These are phyloP conservation scores for Mycosphaerella sp. DNA, from an alignment of 2,329 filamentous ascomycete species.

Conservation along the genomic window DNA sequence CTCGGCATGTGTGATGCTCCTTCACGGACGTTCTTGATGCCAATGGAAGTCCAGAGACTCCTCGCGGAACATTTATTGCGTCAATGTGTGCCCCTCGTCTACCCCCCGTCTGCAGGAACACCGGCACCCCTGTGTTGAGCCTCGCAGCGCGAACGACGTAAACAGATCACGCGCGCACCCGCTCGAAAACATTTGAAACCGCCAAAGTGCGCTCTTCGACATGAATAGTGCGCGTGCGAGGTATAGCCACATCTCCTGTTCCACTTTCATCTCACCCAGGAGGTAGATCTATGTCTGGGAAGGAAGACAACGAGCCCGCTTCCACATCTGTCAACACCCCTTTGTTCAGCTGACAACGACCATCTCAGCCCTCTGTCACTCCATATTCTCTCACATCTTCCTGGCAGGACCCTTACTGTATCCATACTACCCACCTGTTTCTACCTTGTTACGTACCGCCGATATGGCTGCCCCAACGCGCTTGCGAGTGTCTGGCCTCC, in stretches of 20 bases:
- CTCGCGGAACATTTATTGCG: not conserved
- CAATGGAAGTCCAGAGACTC: too few relatives aligned
- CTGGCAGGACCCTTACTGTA: not conserved
- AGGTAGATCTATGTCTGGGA: not conserved
- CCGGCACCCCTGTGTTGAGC: not conserved
- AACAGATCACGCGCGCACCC: not conserved
- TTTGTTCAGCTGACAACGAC: not conserved
- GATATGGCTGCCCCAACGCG: slow-evolving; percentile 26
- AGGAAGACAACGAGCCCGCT: not conserved
- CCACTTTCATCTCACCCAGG: not conserved
- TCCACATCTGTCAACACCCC: not conserved
- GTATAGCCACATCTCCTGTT: not conserved
- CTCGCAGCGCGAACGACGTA: not conserved
- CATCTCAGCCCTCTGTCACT: not conserved
- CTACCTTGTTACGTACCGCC: not conserved
- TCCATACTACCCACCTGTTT: not conserved
- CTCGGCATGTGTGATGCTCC: not conserved
- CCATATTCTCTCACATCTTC: not conserved
- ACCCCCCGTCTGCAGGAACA: not conserved
- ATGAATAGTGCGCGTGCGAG: not conserved
- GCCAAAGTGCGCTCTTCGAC: not conserved
- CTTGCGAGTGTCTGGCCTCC: slow-evolving; percentile 45
- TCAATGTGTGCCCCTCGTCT: not conserved
- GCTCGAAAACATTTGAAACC: not conserved
- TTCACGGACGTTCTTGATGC: too few relatives aligned